Percentiles rank a stretch among this genome's conserved stretches.
phyloP scores from a whole-genome alignment of 2,329 filamentous ascomycete genomes.

The Chrysoporthe puriensis region DNA sequence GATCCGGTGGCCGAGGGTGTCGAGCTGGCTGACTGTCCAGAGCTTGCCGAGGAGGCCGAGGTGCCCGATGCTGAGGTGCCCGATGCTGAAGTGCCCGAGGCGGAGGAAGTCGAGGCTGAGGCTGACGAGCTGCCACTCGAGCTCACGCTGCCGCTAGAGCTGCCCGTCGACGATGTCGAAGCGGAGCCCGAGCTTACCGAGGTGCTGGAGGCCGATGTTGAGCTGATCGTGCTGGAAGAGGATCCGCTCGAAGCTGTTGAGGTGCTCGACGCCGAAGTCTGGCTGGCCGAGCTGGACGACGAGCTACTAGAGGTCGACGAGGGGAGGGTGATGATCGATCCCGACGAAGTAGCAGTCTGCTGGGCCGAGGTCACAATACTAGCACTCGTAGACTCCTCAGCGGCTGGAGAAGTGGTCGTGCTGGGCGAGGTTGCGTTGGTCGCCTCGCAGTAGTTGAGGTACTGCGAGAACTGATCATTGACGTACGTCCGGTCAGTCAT shows the following conservation, averaged over 20 bases:
- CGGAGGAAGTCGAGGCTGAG: not conserved
- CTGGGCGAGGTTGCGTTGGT: constrained; percentile 19
- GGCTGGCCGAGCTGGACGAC: not conserved
- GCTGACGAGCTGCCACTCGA: not conserved
- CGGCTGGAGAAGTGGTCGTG: constrained; percentile 30
- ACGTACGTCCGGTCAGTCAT: constrained; percentile 41
- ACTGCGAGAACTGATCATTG: constrained; percentile 47
- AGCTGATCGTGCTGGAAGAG: too few relatives aligned
- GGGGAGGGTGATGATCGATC: constrained; percentile 26
- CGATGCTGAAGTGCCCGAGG: not conserved
- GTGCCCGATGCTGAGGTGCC: constrained; percentile 2
- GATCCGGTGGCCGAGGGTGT: constrained; percentile 20
- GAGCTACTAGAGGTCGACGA: constrained; percentile 11
- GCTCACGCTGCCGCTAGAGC: not conserved
- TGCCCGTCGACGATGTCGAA: constrained; percentile 2
- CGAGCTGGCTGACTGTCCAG: constrained; percentile 18
- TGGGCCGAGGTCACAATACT: constrained; percentile 29
- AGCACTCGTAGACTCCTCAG: constrained; percentile 25
- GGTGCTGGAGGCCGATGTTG: not conserved
- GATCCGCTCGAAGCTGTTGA: not conserved
- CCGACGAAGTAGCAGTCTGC: constrained; percentile 18
- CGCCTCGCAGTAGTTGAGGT: constrained; percentile 48
- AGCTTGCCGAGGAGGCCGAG: constrained; percentile 19
- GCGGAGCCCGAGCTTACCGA: not conserved
- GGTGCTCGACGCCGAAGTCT: not conserved